Base-by-base conservation (phyloP, 768 basidiomycete genomes). In the Punctularia strigosozonata region DNA sequence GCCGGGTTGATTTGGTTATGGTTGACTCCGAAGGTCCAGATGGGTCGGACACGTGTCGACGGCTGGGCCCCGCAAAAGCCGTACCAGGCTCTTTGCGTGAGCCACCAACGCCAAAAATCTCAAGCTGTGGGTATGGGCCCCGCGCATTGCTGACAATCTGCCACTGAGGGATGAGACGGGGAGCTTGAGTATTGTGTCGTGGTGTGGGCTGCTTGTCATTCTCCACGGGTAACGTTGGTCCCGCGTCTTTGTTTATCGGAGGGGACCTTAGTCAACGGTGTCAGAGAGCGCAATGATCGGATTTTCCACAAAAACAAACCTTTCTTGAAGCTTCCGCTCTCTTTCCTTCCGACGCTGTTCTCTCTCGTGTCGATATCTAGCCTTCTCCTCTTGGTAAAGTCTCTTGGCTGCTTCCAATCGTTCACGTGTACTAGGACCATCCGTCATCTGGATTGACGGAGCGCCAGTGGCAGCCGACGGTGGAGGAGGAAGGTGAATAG, bases 331-430 rank as follows among this genome's bases (percentile, higher is more conserved):
- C 47, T 50, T 34, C 58, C 60, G 39, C 56, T 57, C 40, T 60
- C 63, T 45, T 58, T 63, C 46, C 54, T 65, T 41, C 64, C 69
- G 19, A 61, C 59, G n/a, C n/a, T n/a, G n/a, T 35, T 75, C 72
- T 38, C 73, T 68, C 38, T 77, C 73, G 46, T 60, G 59, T 21
- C 80, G 70, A 48, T 84, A 83, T 18, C 62, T 63, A 48, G 82
- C 80, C 50, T 87, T 87, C 56, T 77, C 71, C 1, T 64, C 65
- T 56, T 73, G 80, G 55, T 87, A 87, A 18, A 59, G 57, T 20
- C 62, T 63, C 47, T 83, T 87, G 1, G 83, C 80, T 15, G 61
- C 70, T 48, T 84, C 75, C 3, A 85, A 69, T 22, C 18, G n/a
- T n/a, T n/a, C n/a, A n/a, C n/a, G n/a, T n/a, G n/a, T n/a, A n/a